Percentiles rank a stretch among this genome's conserved stretches.
These are phyloP conservation scores for Magnolia kwangsiensis DNA, from an alignment of 164 flowering plant species.

Conservation along the genomic window DNA sequence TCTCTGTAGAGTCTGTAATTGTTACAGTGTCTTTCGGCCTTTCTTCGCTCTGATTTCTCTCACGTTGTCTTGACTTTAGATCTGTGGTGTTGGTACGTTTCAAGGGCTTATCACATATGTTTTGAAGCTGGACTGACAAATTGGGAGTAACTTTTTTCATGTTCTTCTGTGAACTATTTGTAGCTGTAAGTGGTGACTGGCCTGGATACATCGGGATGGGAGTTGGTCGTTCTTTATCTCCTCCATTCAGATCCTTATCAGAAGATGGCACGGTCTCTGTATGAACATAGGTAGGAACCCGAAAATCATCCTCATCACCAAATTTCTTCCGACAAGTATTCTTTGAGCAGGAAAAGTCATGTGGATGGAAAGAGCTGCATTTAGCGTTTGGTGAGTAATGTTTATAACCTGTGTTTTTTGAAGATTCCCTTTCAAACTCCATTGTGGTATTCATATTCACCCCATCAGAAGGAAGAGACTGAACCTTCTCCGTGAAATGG, in stretches of 20 bases:
- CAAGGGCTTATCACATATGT: constrained; percentile 21
- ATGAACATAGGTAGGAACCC: constrained; percentile 54
- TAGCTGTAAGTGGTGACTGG: constrained; percentile 9
- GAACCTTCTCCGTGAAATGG: constrained; percentile 31
- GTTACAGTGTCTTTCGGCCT: constrained; percentile 16
- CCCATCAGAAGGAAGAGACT: constrained; percentile 19
- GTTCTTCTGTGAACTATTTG: constrained; percentile 9
- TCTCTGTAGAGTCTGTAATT: constrained; percentile 14
- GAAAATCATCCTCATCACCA: constrained; percentile 65
- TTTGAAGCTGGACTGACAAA: constrained; percentile 17
- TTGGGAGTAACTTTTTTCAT: constrained; percentile 3
- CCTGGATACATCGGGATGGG: constrained; percentile 19
- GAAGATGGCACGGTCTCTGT: constrained; percentile 18
- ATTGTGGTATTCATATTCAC: constrained; percentile 21
- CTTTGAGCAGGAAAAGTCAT: constrained; percentile 15
- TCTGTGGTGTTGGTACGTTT: constrained; percentile 19
- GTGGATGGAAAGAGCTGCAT: constrained; percentile 13
- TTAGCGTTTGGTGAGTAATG: constrained; percentile 10
- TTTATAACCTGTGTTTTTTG: constrained; percentile 14
- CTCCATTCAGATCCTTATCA: constrained; percentile 10
- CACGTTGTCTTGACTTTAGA: constrained; percentile 24
- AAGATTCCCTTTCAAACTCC: constrained; percentile 25
- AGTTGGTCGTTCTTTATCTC: constrained; percentile 21
- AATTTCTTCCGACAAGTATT: constrained; percentile 20
- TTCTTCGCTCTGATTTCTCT: constrained; percentile 20